Conservation (phyloP, 176 grass and related monocot genomes). For the Alopecurus myosuroides region DNA sequence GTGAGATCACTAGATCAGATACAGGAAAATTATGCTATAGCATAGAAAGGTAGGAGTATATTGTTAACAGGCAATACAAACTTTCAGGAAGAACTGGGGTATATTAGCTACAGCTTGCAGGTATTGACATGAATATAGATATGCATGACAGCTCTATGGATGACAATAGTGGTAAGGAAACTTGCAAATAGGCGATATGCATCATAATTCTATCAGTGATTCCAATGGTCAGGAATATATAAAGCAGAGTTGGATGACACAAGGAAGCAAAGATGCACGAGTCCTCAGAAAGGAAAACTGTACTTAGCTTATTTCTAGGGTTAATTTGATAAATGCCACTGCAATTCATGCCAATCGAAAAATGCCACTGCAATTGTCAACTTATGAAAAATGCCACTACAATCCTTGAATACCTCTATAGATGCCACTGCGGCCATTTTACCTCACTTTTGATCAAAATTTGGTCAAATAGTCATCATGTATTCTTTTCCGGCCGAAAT, state of each 20-base stretch:
- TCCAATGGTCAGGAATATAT: background rate
- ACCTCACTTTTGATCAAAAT: too few relatives aligned
- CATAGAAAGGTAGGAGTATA: background rate
- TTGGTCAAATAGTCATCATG: too few relatives aligned
- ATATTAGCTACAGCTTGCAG: conserved; percentile 1
- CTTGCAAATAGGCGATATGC: background rate
- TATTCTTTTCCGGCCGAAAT: too few relatives aligned
- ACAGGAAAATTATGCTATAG: background rate
- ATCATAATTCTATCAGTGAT: background rate
- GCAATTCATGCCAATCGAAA: too few relatives aligned
- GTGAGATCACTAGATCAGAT: too few relatives aligned
- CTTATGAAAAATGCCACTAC: too few relatives aligned
- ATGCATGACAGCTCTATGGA: background rate
- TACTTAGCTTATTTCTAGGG: background rate
- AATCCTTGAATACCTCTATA: too few relatives aligned
- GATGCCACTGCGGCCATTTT: too few relatives aligned
- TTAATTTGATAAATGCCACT: too few relatives aligned
- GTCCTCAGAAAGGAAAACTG: background rate
- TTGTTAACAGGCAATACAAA: background rate
- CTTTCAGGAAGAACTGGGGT: background rate
- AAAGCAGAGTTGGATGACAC: background rate
- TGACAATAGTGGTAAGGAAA: background rate
- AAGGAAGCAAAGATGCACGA: background rate
- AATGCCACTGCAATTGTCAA: too few relatives aligned
- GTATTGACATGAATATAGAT: background rate